Conservation (phyloP, 31 red algal species). For the Asparagopsis taxiformis region DNA sequence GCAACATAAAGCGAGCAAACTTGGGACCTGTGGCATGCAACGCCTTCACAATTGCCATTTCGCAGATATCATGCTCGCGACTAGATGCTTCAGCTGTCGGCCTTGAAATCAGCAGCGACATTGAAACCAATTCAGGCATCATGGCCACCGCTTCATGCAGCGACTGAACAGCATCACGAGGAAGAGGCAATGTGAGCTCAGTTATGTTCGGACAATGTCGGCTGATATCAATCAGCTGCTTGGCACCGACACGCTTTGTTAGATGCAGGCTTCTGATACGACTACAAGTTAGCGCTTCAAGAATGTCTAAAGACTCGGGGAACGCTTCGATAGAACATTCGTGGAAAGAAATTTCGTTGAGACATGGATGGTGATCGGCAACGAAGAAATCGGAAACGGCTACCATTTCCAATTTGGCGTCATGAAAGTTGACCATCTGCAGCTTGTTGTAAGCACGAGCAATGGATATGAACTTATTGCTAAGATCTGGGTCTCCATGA, state of each 20-base stretch:
- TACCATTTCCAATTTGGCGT: background rate
- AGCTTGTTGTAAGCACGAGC: background rate
- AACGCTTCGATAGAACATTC: background rate
- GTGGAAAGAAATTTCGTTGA: background rate
- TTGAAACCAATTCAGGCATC: background rate
- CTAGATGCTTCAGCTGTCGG: background rate
- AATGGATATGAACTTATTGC: background rate
- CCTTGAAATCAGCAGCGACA: background rate
- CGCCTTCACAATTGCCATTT: background rate
- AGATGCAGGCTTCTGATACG: background rate
- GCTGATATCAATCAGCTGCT: background rate
- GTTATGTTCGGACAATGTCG: background rate
- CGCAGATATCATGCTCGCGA: background rate
- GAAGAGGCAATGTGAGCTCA: background rate
- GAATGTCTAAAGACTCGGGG: background rate
- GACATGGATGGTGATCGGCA: background rate
- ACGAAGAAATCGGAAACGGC: background rate
- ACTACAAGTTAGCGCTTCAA: background rate
- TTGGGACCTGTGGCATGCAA: background rate
- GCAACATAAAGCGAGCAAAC: background rate
- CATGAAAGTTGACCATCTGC: background rate
- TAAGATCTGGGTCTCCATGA: background rate
- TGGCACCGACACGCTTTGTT: background rate
- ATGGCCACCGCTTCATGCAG: background rate
- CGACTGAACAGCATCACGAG: background rate